Percentiles rank a stretch among this genome's conserved stretches.
Conservation (phyloP, 768 basidiomycete species). For the Clavulina sp. region DNA sequence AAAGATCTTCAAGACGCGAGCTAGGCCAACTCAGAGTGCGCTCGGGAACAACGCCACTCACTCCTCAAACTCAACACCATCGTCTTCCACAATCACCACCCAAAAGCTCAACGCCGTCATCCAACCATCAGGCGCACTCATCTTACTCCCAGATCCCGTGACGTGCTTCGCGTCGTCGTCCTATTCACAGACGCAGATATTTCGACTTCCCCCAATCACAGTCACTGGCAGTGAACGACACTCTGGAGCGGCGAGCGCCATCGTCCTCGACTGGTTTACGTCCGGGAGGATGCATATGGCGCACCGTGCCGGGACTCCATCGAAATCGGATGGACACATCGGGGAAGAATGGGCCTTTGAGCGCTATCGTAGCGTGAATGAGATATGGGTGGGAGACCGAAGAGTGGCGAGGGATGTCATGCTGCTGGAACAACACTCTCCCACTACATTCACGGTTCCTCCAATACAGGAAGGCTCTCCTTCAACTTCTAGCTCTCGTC, state of each 20-base stretch:
- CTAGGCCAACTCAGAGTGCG: not conserved
- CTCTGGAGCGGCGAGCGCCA: conserved; percentile 46
- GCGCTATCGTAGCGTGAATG: conserved; percentile 70
- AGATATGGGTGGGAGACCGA: conserved; percentile 47
- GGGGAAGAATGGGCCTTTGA: conserved; percentile 87
- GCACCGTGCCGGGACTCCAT: no score
- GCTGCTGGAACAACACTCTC: conserved; percentile 41
- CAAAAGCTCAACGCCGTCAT: conserved; percentile 49
- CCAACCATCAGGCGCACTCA: conserved; percentile 35
- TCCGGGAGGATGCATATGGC: conserved; percentile 63
- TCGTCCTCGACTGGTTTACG: conserved; percentile 83
- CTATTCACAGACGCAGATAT: conserved; percentile 72
- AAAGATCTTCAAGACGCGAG: conserved; percentile 77
- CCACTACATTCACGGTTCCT: no score
- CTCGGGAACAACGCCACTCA: not conserved
- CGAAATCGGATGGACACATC: no score
- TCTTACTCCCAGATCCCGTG: conserved; percentile 82
- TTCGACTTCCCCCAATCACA: conserved; percentile 32
- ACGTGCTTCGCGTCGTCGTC: conserved; percentile 75
- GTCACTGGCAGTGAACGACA: no score
- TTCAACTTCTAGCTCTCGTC: not conserved
- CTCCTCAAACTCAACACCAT: not conserved
- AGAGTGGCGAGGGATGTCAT: conserved; percentile 60
- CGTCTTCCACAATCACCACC: conserved; percentile 24
- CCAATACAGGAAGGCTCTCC: no score